Evolutionary conservation across 257 asterid genomes (phyloP).

Genomic region (Leptodermis oblonga): DNA sequence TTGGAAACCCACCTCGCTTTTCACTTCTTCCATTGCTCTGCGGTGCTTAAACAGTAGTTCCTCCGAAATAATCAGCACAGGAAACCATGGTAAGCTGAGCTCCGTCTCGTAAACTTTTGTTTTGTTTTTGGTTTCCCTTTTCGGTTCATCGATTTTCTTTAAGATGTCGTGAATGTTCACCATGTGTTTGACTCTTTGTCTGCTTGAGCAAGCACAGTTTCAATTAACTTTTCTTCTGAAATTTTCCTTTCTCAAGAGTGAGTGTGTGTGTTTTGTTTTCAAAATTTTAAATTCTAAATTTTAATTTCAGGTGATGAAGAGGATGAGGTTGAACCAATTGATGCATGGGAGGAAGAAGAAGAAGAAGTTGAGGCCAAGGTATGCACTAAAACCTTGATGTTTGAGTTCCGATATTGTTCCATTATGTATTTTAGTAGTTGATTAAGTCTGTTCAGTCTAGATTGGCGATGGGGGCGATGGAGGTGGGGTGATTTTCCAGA

Average conservation of each 20-base stretch:
- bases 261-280: too few species aligned
- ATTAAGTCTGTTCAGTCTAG: slow-evolving; percentile 28
- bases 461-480: slow-evolving; percentile 96
- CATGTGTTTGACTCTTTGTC: slow-evolving; percentile 46
- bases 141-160: background rate
- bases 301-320: slow-evolving; percentile 35
- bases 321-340: slow-evolving; percentile 77
- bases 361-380: slow-evolving; percentile 82
- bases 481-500: slow-evolving; percentile 71
- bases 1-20: slow-evolving; percentile 25
- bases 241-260: too few species aligned
- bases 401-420: background rate
- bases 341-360: slow-evolving; percentile 92
- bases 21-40: slow-evolving; percentile 19
- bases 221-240: too few species aligned
- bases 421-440: background rate
- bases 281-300: background rate
- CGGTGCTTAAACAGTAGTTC: slow-evolving; percentile 33
- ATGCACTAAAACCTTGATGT: background rate
- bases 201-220: background rate
- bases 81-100: background rate
- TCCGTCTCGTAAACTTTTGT: background rate
- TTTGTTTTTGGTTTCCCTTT: background rate
- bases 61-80: background rate
- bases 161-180: slow-evolving; percentile 20